These are phyloP conservation scores for Colletotrichum destructivum DNA, from an alignment of 2,329 filamentous ascomycete species.

Conservation along the genomic window DNA sequence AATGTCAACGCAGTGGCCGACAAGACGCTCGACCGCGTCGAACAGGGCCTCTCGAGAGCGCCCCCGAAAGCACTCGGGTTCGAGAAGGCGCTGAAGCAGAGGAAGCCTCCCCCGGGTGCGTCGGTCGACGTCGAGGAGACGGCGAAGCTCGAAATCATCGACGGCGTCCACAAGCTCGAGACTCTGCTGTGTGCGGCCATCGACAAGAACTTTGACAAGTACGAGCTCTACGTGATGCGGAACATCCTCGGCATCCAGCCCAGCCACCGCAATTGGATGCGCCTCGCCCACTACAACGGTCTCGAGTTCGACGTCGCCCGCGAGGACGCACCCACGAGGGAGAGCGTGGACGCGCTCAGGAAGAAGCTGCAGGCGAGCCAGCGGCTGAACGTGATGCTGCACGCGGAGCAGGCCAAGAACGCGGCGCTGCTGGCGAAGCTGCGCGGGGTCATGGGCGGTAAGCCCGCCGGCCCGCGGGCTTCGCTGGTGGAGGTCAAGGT, in stretches of 20 bases:
- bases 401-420: constrained; percentile 80
- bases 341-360: constrained; percentile 80
- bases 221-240: constrained; percentile 90
- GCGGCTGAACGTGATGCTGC: constrained; percentile 79
- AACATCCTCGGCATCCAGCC: constrained; percentile 82
- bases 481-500: constrained; percentile 43
- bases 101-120: constrained; percentile 52
- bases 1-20: constrained; percentile 94
- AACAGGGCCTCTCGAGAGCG: constrained; percentile 82
- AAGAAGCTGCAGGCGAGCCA: constrained; percentile 84
- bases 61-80: constrained; percentile 88
- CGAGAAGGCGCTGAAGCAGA: constrained; percentile 51
- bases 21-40: constrained; percentile 88
- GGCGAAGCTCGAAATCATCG: constrained; percentile 81
- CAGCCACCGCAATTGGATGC: constrained; percentile 83
- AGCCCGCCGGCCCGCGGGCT: constrained; percentile 44
- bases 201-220: constrained; percentile 87
- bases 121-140: constrained; percentile 55
- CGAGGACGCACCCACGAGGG: constrained; percentile 63
- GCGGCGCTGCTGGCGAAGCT: constrained; percentile 78
- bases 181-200: constrained; percentile 86
- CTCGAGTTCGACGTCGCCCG: constrained; percentile 60
- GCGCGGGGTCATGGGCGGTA: constrained; percentile 58
- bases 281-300: constrained; percentile 87
- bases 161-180: constrained; percentile 88